Percentiles rank a stretch among this genome's conserved stretches.
These are phyloP conservation scores for Xanthoconium stramineum DNA, from an alignment of 768 basidiomycete genomes.

Conservation along the genomic window DNA sequence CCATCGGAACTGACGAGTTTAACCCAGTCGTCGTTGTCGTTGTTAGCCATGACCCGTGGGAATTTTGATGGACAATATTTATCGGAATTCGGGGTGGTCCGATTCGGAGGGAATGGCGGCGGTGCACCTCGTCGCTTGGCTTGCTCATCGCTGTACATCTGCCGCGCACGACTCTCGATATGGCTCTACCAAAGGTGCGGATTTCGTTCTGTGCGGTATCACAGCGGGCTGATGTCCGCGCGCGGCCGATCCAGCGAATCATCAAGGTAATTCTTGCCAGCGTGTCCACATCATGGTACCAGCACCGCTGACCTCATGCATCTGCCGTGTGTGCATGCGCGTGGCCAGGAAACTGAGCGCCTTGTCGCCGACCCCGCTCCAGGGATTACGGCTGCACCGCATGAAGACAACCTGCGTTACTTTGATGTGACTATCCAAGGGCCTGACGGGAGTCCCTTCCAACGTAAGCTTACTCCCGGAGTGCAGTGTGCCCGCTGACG, in stretches of 20 bases:
- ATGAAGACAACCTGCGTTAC: constrained; percentile 97
- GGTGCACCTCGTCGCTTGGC: constrained; percentile 2
- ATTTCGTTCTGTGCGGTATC: background rate
- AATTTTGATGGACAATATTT: constrained; percentile 4
- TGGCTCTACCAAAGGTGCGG: constrained; percentile 37
- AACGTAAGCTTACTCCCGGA: constrained; percentile 47
- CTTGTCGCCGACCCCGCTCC: constrained; percentile 96
- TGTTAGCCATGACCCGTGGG: constrained; percentile 25
- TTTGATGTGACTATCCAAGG: constrained; percentile 98
- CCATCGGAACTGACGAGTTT: constrained; percentile 76
- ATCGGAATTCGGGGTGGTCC: constrained; percentile 18
- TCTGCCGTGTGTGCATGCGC: constrained; percentile 9
- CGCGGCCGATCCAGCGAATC: constrained; percentile 39
- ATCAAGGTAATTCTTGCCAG: constrained; percentile 41
- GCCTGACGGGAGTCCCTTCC: constrained; percentile 91
- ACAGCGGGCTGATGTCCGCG: constrained; percentile 4
- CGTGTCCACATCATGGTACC: constrained; percentile 16
- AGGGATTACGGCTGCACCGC: constrained; percentile 91
- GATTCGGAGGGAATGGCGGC: background rate
- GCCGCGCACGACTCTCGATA: constrained; percentile 20
- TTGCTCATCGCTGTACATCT: constrained; percentile 15
- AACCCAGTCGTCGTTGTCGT: constrained; percentile 58
- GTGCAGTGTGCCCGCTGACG: constrained; percentile 4
- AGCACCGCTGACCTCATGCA: constrained; percentile 20
- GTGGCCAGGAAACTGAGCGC: constrained; percentile 87